phyloP scores from a whole-genome alignment of 257 asterid species.

The Nicotiana undulata region DNA sequence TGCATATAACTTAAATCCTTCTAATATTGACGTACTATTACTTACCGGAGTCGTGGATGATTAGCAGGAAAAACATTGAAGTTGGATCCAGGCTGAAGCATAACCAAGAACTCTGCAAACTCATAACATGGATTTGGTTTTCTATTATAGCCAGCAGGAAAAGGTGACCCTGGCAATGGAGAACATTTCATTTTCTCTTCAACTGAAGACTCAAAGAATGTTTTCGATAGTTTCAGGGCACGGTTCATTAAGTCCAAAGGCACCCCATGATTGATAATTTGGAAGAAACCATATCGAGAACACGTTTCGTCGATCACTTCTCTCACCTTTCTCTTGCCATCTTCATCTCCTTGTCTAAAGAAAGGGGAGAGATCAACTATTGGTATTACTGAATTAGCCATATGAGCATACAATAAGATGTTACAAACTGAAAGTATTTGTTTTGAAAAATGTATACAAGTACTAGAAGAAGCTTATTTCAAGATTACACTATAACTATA shows the following conservation, averaged over 20 bases:
- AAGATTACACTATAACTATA: neutral
- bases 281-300: slow-evolving; percentile 42
- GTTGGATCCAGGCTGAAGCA: slow-evolving; percentile 35
- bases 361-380: slow-evolving; percentile 48
- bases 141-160: slow-evolving; percentile 48
- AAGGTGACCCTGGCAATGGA: slow-evolving; percentile 22
- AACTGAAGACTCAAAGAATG: slow-evolving; percentile 26
- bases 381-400: slow-evolving; percentile 29
- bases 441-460: no score
- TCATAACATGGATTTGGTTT: slow-evolving; percentile 36
- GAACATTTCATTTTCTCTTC: slow-evolving; percentile 34
- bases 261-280: slow-evolving; percentile 38
- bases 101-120: slow-evolving; percentile 41
- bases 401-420: neutral
- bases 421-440: no score
- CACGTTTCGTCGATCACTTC: slow-evolving; percentile 30
- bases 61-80: slow-evolving; percentile 19
- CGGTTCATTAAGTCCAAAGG: slow-evolving; percentile 32
- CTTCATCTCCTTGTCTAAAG: slow-evolving; percentile 22
- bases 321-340: slow-evolving; percentile 21
- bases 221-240: slow-evolving; percentile 29
- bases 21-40: neutral
- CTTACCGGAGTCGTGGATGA: slow-evolving; percentile 22
- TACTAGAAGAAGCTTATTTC: neutral
- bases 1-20: neutral